A percentile compares a stretch with the other conserved stretches of the same genome.
Evolutionary conservation across 495 filamentous ascomycete genomes (phyloP).

Genomic region (Penicillium cinerascens): DNA sequence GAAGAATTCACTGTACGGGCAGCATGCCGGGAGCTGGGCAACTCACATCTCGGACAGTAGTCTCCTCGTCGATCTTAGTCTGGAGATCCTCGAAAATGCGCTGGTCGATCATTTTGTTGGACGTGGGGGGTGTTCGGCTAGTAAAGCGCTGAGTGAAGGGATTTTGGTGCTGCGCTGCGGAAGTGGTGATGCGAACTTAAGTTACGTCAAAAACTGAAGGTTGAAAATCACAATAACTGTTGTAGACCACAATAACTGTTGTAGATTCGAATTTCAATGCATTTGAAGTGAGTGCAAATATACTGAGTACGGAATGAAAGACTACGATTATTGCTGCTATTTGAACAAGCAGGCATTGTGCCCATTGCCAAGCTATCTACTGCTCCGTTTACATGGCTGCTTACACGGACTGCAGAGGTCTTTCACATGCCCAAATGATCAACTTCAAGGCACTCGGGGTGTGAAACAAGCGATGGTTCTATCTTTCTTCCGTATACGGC

Average conservation of each 20-base stretch:
- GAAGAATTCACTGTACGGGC: conserved; percentile 14
- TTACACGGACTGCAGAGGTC: not conserved
- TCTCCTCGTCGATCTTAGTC: conserved; percentile 84
- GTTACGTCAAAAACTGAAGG: conserved; percentile 23
- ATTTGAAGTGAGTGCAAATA: not conserved
- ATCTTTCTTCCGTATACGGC: not conserved
- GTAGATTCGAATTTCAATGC: not conserved
- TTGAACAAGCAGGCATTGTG: not conserved
- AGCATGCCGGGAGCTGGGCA: not conserved
- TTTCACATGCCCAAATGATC: not conserved
- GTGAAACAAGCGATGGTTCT: not conserved
- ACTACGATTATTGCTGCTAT: not conserved
- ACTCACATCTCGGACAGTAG: conserved; percentile 67
- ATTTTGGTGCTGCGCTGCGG: conserved; percentile 6
- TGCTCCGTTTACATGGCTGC: not conserved
- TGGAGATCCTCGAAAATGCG: conserved; percentile 86
- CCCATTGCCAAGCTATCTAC: not conserved
- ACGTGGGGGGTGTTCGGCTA: not conserved
- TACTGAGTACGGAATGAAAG: not conserved
- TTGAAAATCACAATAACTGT: not conserved
- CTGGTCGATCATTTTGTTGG: conserved; percentile 61
- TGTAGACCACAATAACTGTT: not conserved
- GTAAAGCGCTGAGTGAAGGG: conserved; percentile 7
- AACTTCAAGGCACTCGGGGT: not conserved
- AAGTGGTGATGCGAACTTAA: conserved; percentile 13